These are phyloP conservation scores for Gilbertella persicaria DNA, from an alignment of 371 early-diverging fungal species.

Conservation along the genomic window DNA sequence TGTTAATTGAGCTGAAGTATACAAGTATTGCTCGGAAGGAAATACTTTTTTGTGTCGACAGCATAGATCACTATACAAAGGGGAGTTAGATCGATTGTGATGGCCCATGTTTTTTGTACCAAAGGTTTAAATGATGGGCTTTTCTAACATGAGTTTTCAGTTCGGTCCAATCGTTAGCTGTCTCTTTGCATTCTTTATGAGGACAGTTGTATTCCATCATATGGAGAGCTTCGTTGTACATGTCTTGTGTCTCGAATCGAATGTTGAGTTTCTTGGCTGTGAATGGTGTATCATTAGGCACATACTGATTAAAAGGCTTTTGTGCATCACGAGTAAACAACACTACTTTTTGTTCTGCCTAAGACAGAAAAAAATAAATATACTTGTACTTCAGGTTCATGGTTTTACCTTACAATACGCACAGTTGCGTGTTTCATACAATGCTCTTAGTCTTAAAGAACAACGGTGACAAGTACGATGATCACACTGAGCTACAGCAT, in stretches of 20 bases:
- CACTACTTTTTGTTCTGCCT: constrained; percentile 72
- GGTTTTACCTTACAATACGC: constrained; percentile 85
- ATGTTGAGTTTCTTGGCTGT: constrained; percentile 71
- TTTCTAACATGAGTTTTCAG: constrained; percentile 80
- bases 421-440: constrained; percentile 84
- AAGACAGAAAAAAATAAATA: not conserved
- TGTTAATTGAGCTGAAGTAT: constrained; percentile 66
- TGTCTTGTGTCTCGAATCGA: constrained; percentile 73
- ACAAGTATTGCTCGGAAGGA: constrained; percentile 86
- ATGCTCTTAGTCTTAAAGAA: constrained; percentile 82
- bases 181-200: constrained; percentile 68
- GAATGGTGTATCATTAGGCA: constrained; percentile 44
- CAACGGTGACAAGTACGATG: constrained; percentile 92
- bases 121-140: constrained; percentile 74
- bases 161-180: constrained; percentile 77
- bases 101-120: constrained; percentile 48
- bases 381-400: not conserved
- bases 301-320: constrained; percentile 57
- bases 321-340: constrained; percentile 71
- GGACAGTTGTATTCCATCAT: constrained; percentile 88
- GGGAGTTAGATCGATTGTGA: not conserved
- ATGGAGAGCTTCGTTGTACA: constrained; percentile 71
- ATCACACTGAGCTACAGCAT: constrained; percentile 89
- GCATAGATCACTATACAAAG: constrained; percentile 75
- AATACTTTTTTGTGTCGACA: constrained; percentile 87